Base-by-base conservation (phyloP, 768 basidiomycete species). In the Gautieria morchelliformis region DNA sequence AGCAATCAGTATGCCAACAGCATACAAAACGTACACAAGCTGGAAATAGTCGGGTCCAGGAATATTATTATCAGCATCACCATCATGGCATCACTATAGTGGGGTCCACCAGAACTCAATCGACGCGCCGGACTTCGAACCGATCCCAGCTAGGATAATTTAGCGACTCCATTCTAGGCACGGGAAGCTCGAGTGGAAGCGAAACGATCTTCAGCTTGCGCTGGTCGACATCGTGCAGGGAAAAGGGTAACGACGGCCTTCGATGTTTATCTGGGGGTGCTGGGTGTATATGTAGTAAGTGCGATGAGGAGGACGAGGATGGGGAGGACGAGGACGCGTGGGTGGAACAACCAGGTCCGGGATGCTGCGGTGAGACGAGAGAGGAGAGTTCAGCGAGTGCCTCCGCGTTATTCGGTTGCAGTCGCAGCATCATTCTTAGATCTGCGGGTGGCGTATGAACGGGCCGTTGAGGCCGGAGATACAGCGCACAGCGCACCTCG, bases 371-470 rank as follows among this genome's bases (percentile, higher is more conserved):
- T 1, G 68, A 68, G 20, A 69, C 58, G 7, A 82, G 65, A 1
- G 75, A 67, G 3, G 70, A 63, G 5, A 88, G 70, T 63, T 87
- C 86, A 12, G 75, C 70, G 9, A 79, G 58, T 0, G 85, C 86
- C 65, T 87, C 85, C 1, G 67, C 57, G 64, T 85, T 87, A n/a
- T 71, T 71, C 0, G 85, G 84, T 58, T 87, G 85, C 5, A 86
- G 65, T 58, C 72, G 76, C 10, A 88, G 70, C 6, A 81, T 76
- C 5, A 80, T 77, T 17, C 82, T 79, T 14, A 87, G 68, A 66
- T 88, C 85, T 86, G 59, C 5, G 55, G 52, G 11, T 41, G 22
- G 22, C 30, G 37, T 33, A 37, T n/a, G 19, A 35, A 35, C 37
- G 42, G 27, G 11, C n/a, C 27, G 19, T 7, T 47, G 19, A 17